Evolutionary conservation across 2,329 filamentous ascomycete genomes (phyloP), one percentile per base, ranked within the genome.

Genomic region (Alternaria gansuensis): DNA sequence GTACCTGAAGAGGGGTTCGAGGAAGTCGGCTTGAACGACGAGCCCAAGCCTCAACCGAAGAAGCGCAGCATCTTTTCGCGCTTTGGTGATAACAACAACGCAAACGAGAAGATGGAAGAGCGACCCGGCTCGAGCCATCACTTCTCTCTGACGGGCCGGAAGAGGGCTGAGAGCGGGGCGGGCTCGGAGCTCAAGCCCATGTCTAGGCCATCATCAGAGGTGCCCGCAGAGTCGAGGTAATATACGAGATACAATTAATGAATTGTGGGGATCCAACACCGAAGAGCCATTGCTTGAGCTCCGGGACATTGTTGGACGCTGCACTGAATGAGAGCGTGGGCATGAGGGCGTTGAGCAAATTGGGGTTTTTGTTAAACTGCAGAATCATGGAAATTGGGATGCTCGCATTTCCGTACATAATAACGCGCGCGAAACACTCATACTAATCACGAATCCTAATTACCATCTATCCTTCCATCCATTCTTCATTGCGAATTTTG

Each of bases 1-100:
- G 83, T 87, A n/a, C 90, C 88, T 29, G 92, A 95, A 69, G 91
- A 96, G 71, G 83, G 82, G 13, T 97, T 98, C 68, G 94, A 97
- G 75, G 94, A 98, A 51, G 91, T 98, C 8, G 92, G 92, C 4
- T 81, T 98, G 44, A 87, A 88, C 58, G 93, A 97, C 65, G 92
- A 95, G 36, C 81, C 84, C 48, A 88, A 88, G 68, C 85, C 86
- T 23, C 80, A 79, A 8, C 63, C 59, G 33, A 93, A 92, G 82
- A 93, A 92, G 81, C 88, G 88, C 57, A 85, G 90, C 11, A 89
- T 97, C 73, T 92, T 98, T 65, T 85, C 92, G 48, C 88, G 90
- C 65, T 93, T 97, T 71, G 90, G 89, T 51, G 90, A 93, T 58
- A 77, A 75, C 53, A 67, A 37, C 46, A 54, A 70, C 41, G 64